A percentile compares a stretch with the other conserved stretches of the same genome.
Conservation (phyloP, 116 monocot species). For the Thalassia testudinum region DNA sequence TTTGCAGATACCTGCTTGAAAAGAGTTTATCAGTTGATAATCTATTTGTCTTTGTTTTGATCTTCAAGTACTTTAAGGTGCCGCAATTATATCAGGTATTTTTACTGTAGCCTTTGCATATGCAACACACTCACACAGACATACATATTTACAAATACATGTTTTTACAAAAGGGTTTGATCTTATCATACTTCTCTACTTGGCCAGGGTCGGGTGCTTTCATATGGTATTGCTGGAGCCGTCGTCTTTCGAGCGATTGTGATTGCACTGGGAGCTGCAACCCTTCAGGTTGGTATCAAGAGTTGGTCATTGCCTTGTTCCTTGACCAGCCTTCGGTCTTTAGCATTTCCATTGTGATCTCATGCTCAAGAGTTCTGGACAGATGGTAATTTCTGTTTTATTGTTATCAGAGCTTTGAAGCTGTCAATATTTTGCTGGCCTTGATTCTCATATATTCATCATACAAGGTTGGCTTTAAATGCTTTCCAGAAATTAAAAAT, state of each 20-base stretch:
- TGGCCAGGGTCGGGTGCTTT: slow-evolving; percentile 65
- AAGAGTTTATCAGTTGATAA: slow-evolving; percentile 96
- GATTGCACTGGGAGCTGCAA: slow-evolving; percentile 78
- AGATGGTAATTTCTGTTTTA: not conserved
- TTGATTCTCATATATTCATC: slow-evolving; percentile 74
- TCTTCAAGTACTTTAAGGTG: slow-evolving; percentile 95
- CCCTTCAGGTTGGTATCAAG: slow-evolving; percentile 50
- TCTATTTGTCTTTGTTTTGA: slow-evolving; percentile 89
- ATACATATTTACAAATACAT: no score
- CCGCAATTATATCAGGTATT: slow-evolving; percentile 69
- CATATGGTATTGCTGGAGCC: slow-evolving; percentile 96
- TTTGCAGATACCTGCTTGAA: slow-evolving; percentile 74
- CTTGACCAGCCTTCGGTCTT: not conserved
- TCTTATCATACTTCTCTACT: no score
- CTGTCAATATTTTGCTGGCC: slow-evolving; percentile 68
- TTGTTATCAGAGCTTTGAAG: slow-evolving; percentile 73
- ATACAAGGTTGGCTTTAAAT: slow-evolving; percentile 45
- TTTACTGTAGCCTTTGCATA: no score
- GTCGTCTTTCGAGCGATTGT: slow-evolving; percentile 81
- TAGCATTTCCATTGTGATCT: not conserved
- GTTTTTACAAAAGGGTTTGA: no score
- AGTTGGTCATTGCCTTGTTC: slow-evolving; percentile 2
- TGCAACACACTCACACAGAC: no score
- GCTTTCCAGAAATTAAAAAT: no score
- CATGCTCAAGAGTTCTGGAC: no score